These are phyloP conservation scores for Aspergillus bertholletiae DNA, from an alignment of 495 filamentous ascomycete genomes.

Conservation along the genomic window DNA sequence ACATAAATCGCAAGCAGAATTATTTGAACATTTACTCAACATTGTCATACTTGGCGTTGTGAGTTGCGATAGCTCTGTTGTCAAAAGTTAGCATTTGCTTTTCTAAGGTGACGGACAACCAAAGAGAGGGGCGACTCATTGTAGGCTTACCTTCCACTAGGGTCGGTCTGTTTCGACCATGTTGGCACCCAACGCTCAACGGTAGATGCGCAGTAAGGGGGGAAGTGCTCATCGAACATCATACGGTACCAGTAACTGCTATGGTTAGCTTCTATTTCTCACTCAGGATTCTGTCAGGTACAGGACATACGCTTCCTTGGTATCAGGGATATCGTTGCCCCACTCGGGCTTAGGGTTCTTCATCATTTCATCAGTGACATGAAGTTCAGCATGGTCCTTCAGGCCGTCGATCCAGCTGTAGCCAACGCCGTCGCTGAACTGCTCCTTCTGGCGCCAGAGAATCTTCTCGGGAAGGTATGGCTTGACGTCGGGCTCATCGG, in stretches of 20 bases:
- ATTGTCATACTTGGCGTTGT: conserved; percentile 63
- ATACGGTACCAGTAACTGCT: conserved; percentile 87
- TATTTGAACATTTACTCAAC: conserved; percentile 27
- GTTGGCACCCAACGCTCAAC: conserved; percentile 98
- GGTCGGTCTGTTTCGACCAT: conserved; percentile 94
- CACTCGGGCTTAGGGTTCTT: conserved; percentile 94
- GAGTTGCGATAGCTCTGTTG: conserved; percentile 63
- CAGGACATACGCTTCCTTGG: conserved; percentile 82
- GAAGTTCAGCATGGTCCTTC: conserved; percentile 84
- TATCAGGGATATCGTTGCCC: conserved; percentile 87
- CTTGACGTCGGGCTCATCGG: conserved; percentile 69
- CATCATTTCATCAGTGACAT: conserved; percentile 95
- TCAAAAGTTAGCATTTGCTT: conserved; percentile 7
- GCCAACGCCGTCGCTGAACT: conserved; percentile 96
- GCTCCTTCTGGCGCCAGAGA: conserved; percentile 98
- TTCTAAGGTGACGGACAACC: background rate
- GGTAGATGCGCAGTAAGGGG: conserved; percentile 81
- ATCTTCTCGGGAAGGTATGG: conserved; percentile 93
- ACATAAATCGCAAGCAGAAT: conserved; percentile 7
- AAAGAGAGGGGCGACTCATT: background rate
- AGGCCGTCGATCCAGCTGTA: conserved; percentile 99
- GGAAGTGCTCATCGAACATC: conserved; percentile 99
- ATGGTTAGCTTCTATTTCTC: conserved; percentile 25
- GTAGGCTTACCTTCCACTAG: conserved; percentile 75
- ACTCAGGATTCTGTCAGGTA: background rate